Percentiles rank a stretch among this genome's conserved stretches.
phyloP scores from a whole-genome alignment of 1,284 basidiomycete genomes.

The Leccinum griseonigrum region DNA sequence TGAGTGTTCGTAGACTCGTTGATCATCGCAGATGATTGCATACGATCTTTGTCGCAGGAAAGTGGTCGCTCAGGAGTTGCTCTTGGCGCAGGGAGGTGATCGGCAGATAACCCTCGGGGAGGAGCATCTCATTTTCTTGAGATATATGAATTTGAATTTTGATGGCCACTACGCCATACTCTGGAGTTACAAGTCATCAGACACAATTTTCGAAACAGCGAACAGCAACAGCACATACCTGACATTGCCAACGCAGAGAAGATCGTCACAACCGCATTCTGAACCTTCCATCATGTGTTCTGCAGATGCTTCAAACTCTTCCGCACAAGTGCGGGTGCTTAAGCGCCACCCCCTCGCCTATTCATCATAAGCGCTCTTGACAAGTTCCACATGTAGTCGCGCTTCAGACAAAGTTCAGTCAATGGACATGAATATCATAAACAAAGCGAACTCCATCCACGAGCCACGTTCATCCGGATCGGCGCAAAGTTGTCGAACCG shows the following conservation, averaged over 20 bases:
- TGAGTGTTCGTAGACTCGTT: neutral
- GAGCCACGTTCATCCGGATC: slow-evolving; percentile 89
- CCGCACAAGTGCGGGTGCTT: no score
- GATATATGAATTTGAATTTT: neutral
- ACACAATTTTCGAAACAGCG: neutral
- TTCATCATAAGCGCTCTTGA: slow-evolving; percentile 83
- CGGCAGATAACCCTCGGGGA: neutral
- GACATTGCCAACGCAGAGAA: slow-evolving; percentile 25
- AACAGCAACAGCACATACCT: neutral
- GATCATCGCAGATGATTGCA: neutral
- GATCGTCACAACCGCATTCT: slow-evolving; percentile 26
- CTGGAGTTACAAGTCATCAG: slow-evolving; percentile 10
- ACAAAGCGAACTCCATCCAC: slow-evolving; percentile 83
- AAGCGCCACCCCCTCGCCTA: no score
- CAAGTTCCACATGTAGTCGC: slow-evolving; percentile 98
- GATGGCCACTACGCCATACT: slow-evolving; percentile 18
- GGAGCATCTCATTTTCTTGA: slow-evolving; percentile 21
- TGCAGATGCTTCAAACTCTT: slow-evolving; percentile 12
- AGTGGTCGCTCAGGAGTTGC: neutral
- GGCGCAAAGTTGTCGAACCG: slow-evolving; percentile 95
- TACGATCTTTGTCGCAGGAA: no score
- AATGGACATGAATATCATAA: neutral
- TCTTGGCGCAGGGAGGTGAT: slow-evolving; percentile 2
- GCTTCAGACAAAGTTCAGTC: slow-evolving; percentile 39
- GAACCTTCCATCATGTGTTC: slow-evolving; percentile 14